phyloP scores from a whole-genome alignment of 495 filamentous ascomycete species.

The Amniculicola lignicola region DNA sequence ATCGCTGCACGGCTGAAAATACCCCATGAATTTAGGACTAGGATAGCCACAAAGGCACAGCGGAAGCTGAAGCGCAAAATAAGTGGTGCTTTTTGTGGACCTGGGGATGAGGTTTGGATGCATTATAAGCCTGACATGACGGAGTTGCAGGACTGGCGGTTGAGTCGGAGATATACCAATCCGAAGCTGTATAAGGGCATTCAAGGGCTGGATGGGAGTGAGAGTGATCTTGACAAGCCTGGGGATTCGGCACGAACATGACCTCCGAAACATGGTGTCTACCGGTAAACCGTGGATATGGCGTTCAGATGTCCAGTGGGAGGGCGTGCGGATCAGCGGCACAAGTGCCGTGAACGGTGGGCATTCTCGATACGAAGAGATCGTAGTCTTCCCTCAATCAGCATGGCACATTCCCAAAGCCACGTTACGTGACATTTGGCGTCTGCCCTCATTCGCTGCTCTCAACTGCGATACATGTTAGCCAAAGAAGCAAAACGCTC shows the following conservation, averaged over 20 bases:
- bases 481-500: neutral
- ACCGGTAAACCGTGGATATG: no score
- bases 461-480: conserved; percentile 5
- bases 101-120: conserved; percentile 51
- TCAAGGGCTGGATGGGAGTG: conserved; percentile 29
- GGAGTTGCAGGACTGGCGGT: conserved; percentile 44
- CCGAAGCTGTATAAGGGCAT: conserved; percentile 4
- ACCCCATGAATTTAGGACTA: conserved; percentile 47
- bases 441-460: no score
- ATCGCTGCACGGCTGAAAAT: conserved; percentile 49
- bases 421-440: no score
- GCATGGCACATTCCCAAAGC: no score
- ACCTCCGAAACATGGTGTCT: no score
- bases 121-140: conserved; percentile 52
- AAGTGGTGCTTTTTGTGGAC: conserved; percentile 31
- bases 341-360: no score
- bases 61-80: conserved; percentile 30
- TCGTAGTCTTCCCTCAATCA: no score
- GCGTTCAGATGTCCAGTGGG: no score
- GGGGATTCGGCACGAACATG: no score
- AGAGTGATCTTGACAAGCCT: conserved; percentile 24
- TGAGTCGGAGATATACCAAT: neutral
- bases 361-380: no score
- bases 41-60: conserved; percentile 39
- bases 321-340: no score